phyloP scores from a whole-genome alignment of 2,329 filamentous ascomycete species.

The Neoarthrinium moseri region DNA sequence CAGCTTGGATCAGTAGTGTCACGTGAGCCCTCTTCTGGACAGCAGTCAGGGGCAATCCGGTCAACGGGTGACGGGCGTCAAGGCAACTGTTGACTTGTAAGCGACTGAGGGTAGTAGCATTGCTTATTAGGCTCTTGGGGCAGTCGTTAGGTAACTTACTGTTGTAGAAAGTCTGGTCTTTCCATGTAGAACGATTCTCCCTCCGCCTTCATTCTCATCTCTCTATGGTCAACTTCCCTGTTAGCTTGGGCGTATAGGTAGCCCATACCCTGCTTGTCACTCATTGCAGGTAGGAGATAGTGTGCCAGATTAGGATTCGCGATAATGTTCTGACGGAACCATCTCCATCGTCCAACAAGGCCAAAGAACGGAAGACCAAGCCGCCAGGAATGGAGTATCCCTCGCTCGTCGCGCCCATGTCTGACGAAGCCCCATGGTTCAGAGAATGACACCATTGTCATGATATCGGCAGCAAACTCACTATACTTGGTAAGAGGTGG shows the following conservation, averaged over 20 bases:
- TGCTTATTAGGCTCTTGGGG: no score
- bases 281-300: constrained; percentile 28
- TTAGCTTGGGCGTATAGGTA: constrained; percentile 35
- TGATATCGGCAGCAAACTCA: constrained; percentile 38
- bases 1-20: constrained; percentile 10
- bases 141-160: constrained; percentile 18
- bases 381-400: constrained; percentile 33
- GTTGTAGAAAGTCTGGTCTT: constrained; percentile 31
- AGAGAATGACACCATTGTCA: constrained; percentile 36
- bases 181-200: constrained; percentile 10
- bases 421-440: constrained; percentile 35
- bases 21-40: constrained; percentile 26
- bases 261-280: constrained; percentile 30
- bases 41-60: constrained; percentile 5
- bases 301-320: constrained; percentile 15
- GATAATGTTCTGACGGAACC: constrained; percentile 29
- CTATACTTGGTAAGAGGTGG: constrained; percentile 3
- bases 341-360: constrained; percentile 31
- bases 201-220: constrained; percentile 16
- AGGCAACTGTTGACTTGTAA: constrained; percentile 30
- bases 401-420: constrained; percentile 35
- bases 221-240: constrained; percentile 25
- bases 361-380: constrained; percentile 34
- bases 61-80: constrained; percentile 25
- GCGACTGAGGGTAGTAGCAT: not conserved